Evolutionary conservation across 164 flowering plant species (phyloP).

Genomic region (Magnolia officinalis): DNA sequence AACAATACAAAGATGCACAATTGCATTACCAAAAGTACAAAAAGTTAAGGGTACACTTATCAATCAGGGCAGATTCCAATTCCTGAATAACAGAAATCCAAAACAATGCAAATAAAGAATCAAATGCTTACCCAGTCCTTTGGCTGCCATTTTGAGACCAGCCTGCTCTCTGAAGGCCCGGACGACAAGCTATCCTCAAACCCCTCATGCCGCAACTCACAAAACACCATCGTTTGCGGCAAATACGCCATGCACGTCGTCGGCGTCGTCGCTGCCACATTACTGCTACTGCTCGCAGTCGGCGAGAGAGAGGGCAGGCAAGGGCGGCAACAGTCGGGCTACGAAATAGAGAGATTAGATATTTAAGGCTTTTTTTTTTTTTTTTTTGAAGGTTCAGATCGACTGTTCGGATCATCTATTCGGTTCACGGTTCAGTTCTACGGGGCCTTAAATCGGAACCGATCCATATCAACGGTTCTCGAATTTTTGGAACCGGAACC

Average conservation of each 20-base stretch:
- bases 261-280: conserved; percentile 41
- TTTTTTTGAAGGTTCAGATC: too few species aligned
- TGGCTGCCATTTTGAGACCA: conserved; percentile 86
- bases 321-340: too few species aligned
- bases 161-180: conserved; percentile 69
- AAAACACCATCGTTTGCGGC: conserved; percentile 65
- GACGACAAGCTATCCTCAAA: conserved; percentile 63
- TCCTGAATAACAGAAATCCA: background rate
- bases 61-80: background rate
- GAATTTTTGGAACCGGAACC: too few species aligned
- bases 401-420: too few species aligned
- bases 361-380: too few species aligned
- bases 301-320: too few species aligned
- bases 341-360: too few species aligned
- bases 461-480: too few species aligned
- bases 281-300: conserved; percentile 28
- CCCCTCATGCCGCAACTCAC: conserved; percentile 77
- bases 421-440: too few species aligned
- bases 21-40: background rate
- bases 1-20: background rate
- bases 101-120: background rate
- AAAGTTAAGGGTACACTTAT: background rate
- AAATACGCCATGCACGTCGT: conserved; percentile 73
- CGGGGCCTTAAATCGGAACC: too few species aligned
- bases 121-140: conserved; percentile 65